Evolutionary conservation across 2,329 filamentous ascomycete species (phyloP), one percentile per base, ranked within the genome.

Genomic region (Botrytis sinoallii): DNA sequence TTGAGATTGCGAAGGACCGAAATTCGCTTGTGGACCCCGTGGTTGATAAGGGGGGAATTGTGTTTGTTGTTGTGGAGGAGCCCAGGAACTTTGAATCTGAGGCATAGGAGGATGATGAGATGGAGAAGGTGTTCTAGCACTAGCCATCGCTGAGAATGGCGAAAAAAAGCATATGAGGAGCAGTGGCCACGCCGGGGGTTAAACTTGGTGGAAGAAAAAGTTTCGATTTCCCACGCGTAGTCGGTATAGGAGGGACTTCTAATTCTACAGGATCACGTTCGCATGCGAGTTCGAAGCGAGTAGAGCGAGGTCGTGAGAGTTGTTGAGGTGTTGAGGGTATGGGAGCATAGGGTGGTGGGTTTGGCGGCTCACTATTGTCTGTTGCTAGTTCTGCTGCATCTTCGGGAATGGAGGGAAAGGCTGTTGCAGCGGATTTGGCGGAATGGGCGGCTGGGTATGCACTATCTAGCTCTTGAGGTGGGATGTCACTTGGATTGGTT

Each of bases 191-290:
- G 5, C 69, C 69, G 18, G 55, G 69, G 2, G 69, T 71, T 1
- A 64, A 7, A 20, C 57, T 52, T 22, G 69, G 69, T 14, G 59
- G 59, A 32, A 71, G 69, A 14, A 64, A 64, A 14, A 63, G 69
- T 18, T 71, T 59, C 0, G 57, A 64, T 44, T 63, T 60, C 3
- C 57, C 52, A 7, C 57, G 35, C 4, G 48, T 60, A 14, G n/a
- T 70, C 40, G 46, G 25, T 12, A 32, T 29, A 3, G 48, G 52
- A 14, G 67, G 67, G n/a, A 70, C 67, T 32, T 59, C 48, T 70
- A 70, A 35, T 59, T 70, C 67, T 18, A 70, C 57, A 38, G 57
- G 42, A 10, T 63, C 69, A 38, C 69, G 69, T 32, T 63, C 57
- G 12, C 42, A 63, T 3, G 67, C 20, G 12, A 59, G 69, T 40